Conservation (phyloP, 2,329 filamentous ascomycete species). For the Sporothrix phasma region DNA sequence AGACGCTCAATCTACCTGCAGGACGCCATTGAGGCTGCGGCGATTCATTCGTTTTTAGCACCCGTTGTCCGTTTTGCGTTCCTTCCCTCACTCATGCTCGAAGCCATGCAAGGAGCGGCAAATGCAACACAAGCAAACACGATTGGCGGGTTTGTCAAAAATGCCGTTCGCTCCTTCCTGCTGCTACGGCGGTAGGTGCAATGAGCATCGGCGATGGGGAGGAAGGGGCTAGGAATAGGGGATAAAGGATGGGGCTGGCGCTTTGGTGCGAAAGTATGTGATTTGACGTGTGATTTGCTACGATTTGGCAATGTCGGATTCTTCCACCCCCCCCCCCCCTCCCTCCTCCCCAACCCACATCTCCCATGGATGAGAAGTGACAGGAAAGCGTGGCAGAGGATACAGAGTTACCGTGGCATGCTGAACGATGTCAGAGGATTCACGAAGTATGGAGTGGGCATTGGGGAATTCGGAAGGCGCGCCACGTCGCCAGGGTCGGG, state of each 20-base stretch:
- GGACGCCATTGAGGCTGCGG: no score
- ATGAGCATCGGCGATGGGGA: constrained; percentile 1
- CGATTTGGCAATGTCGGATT: no score
- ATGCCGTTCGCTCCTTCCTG: neutral
- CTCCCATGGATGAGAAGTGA: neutral
- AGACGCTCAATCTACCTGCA: neutral
- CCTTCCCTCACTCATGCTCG: no score
- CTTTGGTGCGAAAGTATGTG: no score
- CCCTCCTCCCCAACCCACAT: neutral
- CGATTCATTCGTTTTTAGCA: no score
- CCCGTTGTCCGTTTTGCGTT: no score
- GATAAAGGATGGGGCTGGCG: no score
- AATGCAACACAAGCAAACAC: neutral
- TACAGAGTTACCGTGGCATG: neutral
- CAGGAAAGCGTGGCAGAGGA: neutral
- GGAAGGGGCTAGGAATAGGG: no score
- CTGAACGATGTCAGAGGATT: neutral
- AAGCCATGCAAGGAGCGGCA: neutral
- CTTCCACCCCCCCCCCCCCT: neutral
- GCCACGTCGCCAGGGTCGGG: no score
- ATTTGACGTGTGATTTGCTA: no score
- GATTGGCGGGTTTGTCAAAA: neutral
- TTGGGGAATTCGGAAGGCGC: no score
- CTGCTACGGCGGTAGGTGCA: neutral
- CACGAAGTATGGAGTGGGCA: no score